These are phyloP conservation scores for Ustilago vetiveriae DNA, from an alignment of 1,284 basidiomycete species.

Conservation along the genomic window DNA sequence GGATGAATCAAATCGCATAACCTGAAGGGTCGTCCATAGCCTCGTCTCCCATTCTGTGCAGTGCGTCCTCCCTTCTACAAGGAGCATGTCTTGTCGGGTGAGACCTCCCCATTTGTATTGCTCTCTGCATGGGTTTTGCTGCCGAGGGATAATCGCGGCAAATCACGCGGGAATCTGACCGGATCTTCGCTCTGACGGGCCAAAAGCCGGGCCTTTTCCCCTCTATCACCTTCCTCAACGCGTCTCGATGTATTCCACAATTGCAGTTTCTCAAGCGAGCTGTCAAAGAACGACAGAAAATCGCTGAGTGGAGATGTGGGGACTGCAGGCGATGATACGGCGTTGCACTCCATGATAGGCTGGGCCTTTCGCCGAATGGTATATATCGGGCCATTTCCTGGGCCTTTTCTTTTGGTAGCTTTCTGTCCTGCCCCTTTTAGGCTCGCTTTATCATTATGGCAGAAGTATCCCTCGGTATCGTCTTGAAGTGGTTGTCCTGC, in stretches of 20 bases:
- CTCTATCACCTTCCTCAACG: no score
- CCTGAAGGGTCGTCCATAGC: not conserved
- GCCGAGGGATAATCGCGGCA: slow-evolving; percentile 8
- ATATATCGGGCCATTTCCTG: slow-evolving; percentile 30
- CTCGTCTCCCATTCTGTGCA: no score
- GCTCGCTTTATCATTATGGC: no score
- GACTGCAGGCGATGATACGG: not conserved
- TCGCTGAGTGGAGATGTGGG: not conserved
- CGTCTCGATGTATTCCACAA: no score
- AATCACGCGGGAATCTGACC: slow-evolving; percentile 24
- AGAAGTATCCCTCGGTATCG: no score
- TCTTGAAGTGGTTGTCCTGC: no score
- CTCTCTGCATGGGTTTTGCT: no score
- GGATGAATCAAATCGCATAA: not conserved
- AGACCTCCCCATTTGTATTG: no score
- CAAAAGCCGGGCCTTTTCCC: slow-evolving; percentile 34
- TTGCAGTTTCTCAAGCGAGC: slow-evolving; percentile 8
- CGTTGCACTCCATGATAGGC: slow-evolving; percentile 10
- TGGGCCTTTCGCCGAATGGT: slow-evolving; percentile 44
- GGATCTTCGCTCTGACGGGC: slow-evolving; percentile 23
- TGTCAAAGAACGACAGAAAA: slow-evolving; percentile 4
- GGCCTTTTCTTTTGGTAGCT: no score
- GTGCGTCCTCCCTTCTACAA: no score
- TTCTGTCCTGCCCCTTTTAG: no score
- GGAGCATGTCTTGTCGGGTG: no score